These are phyloP conservation scores for Helicostylum pulchrum DNA, from an alignment of 192 early-diverging fungal genomes.

Conservation along the genomic window DNA sequence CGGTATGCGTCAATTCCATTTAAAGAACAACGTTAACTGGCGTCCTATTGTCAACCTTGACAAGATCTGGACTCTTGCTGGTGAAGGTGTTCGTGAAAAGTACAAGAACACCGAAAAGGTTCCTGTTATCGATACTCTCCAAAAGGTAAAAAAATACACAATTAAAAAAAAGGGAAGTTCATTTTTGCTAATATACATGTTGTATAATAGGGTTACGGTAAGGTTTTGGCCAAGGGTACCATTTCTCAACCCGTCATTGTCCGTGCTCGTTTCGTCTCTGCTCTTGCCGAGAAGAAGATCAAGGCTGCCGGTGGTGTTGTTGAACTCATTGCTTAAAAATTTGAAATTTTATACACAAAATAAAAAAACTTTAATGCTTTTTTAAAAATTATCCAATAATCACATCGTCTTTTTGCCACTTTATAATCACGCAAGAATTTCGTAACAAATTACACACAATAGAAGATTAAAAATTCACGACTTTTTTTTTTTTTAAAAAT, in stretches of 20 bases:
- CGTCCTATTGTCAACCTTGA: constrained; percentile 90
- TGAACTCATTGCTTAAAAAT: constrained; percentile 56
- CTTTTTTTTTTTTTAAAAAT: too few species aligned
- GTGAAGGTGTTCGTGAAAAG: constrained; percentile 80
- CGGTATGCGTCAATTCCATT: constrained; percentile 99
- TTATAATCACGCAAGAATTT: too few species aligned
- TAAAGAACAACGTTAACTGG: constrained; percentile 87
- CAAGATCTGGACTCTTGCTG: constrained; percentile 90
- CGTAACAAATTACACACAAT: too few species aligned
- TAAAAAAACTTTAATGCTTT: too few species aligned
- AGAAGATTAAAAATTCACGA: not conserved
- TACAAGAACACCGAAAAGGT: constrained; percentile 84
- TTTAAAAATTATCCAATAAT: too few species aligned
- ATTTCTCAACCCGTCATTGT: constrained; percentile 94
- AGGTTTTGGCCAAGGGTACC: constrained; percentile 94
- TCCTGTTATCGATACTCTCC: constrained; percentile 89
- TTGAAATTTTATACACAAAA: not conserved
- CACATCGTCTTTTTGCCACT: too few species aligned
- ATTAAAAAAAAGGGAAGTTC: not conserved
- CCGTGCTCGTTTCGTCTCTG: constrained; percentile 89
- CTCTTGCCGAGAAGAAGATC: constrained; percentile 98
- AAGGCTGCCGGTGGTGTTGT: constrained; percentile 91
- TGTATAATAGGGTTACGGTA: constrained; percentile 75
- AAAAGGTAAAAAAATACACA: constrained; percentile 29
- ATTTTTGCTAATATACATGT: too few species aligned